Evolutionary conservation across 352 stramenopile genomes (phyloP).

Genomic region (Thalassiosira allenii): DNA sequence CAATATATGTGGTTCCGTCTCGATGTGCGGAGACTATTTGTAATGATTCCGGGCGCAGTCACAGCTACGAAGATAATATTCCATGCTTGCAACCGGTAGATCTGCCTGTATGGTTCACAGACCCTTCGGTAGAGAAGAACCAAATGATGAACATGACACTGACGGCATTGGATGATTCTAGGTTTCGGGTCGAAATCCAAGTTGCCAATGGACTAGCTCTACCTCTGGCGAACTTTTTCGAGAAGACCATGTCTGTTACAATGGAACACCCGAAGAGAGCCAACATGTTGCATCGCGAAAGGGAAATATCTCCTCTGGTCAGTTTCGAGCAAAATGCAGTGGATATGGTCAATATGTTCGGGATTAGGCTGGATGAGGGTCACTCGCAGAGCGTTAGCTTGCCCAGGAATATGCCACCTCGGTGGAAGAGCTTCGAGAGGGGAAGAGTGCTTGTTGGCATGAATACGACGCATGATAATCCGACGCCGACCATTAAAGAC

Average conservation of each 20-base stretch:
- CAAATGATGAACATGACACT: conserved; percentile 94
- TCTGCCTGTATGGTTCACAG: conserved; percentile 92
- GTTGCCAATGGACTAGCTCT: conserved; percentile 93
- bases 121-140: conserved; percentile 91
- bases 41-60: conserved; percentile 54
- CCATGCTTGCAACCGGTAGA: conserved; percentile 92
- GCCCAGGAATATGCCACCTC: conserved; percentile 94
- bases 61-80: conserved; percentile 85
- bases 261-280: conserved; percentile 86
- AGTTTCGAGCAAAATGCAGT: conserved; percentile 58
- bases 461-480: conserved; percentile 89
- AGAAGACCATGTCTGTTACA: conserved; percentile 90
- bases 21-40: conserved; percentile 91
- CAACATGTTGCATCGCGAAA: conserved; percentile 48
- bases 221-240: conserved; percentile 90
- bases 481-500: conserved; percentile 88
- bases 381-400: conserved; percentile 79
- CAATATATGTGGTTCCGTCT: conserved; percentile 94
- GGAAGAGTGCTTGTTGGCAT: conserved; percentile 94
- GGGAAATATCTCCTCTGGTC: conserved; percentile 60
- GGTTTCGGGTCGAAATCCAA: conserved; percentile 95
- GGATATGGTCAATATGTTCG: conserved; percentile 90
- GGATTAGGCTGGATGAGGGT: conserved; percentile 87
- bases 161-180: conserved; percentile 93
- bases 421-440: conserved; percentile 92